Evolutionary conservation across 768 basidiomycete genomes (phyloP), one percentile per base, ranked within the genome.

Genomic region (Strobilomyces echinocephalus): DNA sequence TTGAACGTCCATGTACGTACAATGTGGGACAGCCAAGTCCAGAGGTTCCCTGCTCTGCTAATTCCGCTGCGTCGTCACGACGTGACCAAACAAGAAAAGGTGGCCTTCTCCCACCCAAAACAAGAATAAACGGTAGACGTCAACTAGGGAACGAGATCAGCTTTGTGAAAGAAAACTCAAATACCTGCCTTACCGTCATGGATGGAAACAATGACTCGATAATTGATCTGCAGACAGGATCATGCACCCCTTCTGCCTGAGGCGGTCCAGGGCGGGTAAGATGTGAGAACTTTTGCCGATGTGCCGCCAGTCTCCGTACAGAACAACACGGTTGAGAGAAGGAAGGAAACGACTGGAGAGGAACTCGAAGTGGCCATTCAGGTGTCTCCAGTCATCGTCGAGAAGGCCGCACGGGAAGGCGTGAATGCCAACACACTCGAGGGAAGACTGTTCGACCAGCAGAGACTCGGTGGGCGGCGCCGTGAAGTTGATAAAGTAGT

Each of bases 401-500:
- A 80, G 60, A 54, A 79, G 69, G 12, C 60, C 61, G 52, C 80
- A 82, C 8, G 76, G 72, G 21, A 72, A 72, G 30, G 79, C 70
- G 48, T 85, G 79, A 5, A 87, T 68, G 21, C 81, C 76, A 31
- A 87, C 66, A 38, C 72, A 74, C 26, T 67, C 61, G 41, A 87
- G 57, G 7, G 71, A 72, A 3, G 60, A 41, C 50, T 60, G 61
- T 65, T 71, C 31, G 50, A 61, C 49, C 14, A 72, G 48, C 21
- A 28, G 26, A 7, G 48, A 46, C 33, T 57, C 55, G 46, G 15
- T 38, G 30, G 61, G 72, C 40, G 57, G 60, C 31, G 55, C 36
- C 0, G 80, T 78, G 67, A 82, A 82, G 64, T 80, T 76, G 38
- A 79, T 39, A 63, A 75, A 77, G 60, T 81, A 86, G 64, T 84